Base-by-base conservation (phyloP, 352 stramenopile species). In the Pythium vanterpoolii region DNA sequence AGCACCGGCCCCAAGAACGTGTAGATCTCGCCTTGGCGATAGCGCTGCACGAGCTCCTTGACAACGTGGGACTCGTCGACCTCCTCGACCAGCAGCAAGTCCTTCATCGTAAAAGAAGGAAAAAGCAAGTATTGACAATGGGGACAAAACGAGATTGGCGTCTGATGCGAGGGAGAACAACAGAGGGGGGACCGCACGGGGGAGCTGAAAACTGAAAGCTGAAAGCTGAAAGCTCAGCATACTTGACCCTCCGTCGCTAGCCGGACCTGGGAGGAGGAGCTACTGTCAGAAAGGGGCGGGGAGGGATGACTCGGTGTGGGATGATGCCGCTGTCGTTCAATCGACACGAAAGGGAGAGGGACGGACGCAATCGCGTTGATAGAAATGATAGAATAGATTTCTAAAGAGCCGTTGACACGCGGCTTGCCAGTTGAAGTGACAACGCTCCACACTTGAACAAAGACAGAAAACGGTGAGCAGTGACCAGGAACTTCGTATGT, bases 1-100 rank as follows among this genome's bases (percentile, higher is more conserved):
- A n/a, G n/a, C n/a, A 97, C 86, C 31, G 85, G 83, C 0, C 89
- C 89, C n/a, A 96, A 87, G 76, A 95, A 96, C 71, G 78, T 96
- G 78, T 97, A 96, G 43, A 96, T 86, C 65, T 94, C 76, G 62
- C 86, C 72, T 49, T 88, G 81, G 48, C 71, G 71, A 71, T 94
- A 96, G 60, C 87, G 83, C 70, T 62, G 69, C 27, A 90, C 69
- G 36, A 97, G 72, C 64, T 93, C 77, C 60, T 90, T 69, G 45
- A 90, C 77, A 26, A 93, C 76, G 58, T 89, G 78, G 57, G 67
- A 69, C 70, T 92, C 85, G 66, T 89, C 79, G 56, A 90, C 83
- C 51, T 68, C 64, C 49, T 91, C 80, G 14, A 95, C 71, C 72
- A 93, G 87, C 47, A 95, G 69, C 59, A 95, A 66, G 74, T 95